These are phyloP conservation scores for Nicotiana undulata DNA, from an alignment of 257 asterid genomes.

Conservation along the genomic window DNA sequence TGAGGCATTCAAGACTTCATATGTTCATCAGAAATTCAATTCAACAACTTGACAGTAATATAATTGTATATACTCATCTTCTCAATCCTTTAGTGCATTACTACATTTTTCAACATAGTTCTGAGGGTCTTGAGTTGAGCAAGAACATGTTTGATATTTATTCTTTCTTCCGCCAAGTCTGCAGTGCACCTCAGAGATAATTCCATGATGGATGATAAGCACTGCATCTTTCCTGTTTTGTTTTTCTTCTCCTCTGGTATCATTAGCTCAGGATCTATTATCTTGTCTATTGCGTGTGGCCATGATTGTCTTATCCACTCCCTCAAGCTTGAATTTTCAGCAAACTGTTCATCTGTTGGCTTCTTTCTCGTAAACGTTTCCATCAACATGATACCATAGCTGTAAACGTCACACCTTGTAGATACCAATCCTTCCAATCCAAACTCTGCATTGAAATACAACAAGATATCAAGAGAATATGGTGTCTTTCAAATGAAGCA, in stretches of 20 bases:
- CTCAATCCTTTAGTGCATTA: not conserved
- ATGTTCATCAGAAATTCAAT: not conserved
- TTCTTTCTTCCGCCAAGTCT: slow-evolving; percentile 26
- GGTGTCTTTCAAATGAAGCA: not conserved
- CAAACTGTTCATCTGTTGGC: slow-evolving; percentile 27
- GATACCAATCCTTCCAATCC: slow-evolving; percentile 44
- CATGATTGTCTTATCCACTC: slow-evolving; percentile 22
- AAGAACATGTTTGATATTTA: slow-evolving; percentile 21
- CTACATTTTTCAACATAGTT: not conserved
- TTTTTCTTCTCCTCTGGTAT: not conserved
- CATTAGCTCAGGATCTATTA: slow-evolving; percentile 24
- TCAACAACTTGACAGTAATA: not conserved
- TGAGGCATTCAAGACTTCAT: not conserved
- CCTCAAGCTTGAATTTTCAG: slow-evolving; percentile 21
- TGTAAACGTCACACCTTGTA: slow-evolving; percentile 31
- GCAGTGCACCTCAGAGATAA: slow-evolving; percentile 31
- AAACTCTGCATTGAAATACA: slow-evolving; percentile 21
- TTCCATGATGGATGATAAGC: slow-evolving; percentile 19
- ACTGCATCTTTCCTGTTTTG: not conserved
- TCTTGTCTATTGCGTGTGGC: not conserved
- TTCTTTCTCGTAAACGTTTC: slow-evolving; percentile 31
- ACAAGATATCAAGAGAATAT: not conserved
- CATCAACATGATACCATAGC: slow-evolving; percentile 37
- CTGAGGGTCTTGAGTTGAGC: slow-evolving; percentile 20
- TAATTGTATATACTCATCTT: not conserved